Evolutionary conservation across 108 stramenopile species (phyloP), one percentile per base, ranked within the genome.

Genomic region (Cyclotella sp.): DNA sequence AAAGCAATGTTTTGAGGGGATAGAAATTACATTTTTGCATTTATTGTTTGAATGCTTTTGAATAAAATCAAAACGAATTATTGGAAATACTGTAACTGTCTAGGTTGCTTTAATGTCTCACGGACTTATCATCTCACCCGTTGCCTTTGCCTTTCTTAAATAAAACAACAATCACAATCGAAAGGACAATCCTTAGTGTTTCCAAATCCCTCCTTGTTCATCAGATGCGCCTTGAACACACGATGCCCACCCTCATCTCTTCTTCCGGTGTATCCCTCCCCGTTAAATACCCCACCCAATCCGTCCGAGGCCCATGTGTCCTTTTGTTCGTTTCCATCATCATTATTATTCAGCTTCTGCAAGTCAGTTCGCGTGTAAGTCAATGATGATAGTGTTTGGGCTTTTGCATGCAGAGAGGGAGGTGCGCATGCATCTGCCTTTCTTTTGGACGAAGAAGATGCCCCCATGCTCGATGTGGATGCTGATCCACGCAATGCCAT

Each of bases 141-240:
- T 34, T 27, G 43, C 9, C 15, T 46, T 21, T n/a, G n/a, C n/a
- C n/a, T n/a, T n/a, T 18, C 30, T 92, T 76, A 96, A 51, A 96
- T 94, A 68, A 83, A 94, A 63, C 95, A 96, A 64, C 95, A 96
- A 68, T 93, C 82, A 65, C 95, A 96, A 77, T 96, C 95, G 75
- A 96, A 96, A 28, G 95, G 95, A 71, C 95, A 96, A 72, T 94
- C 84, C 28, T 74, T 68, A 29, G 83, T 84, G 29, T 42, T 65
- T 18, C 95, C 95, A 68, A 88, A 87, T 3, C 84, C 87, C 42
- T 88, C 84, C 82, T 83, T 90, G 70, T 96, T 91, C 64, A 96
- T 78, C 47, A 96, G 71, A 78, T 96, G 95, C 0, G 91, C 91
- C 73, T 96, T 96, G 79, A 93, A 96, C 12, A 96, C 75, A 63